A percentile compares a stretch with the other conserved stretches of the same genome.
phyloP scores from a whole-genome alignment of 257 asterid species.

The Catharanthus roseus region DNA sequence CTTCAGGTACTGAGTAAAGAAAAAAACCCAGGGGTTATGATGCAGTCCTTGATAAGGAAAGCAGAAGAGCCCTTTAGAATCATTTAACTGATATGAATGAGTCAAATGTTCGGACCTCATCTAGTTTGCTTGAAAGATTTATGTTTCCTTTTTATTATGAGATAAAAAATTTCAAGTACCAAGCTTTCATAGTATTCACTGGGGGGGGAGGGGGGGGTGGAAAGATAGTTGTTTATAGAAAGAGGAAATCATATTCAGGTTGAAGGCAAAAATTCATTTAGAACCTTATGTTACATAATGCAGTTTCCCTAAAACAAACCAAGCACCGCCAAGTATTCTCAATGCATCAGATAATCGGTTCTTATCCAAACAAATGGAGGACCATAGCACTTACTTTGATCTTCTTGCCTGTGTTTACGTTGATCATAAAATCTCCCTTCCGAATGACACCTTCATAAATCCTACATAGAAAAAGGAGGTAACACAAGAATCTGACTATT shows the following conservation, averaged over 20 bases:
- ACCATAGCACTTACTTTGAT: slow-evolving; percentile 54
- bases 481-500: slow-evolving; percentile 4
- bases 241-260: background rate
- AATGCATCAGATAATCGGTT: background rate
- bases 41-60: background rate
- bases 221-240: background rate
- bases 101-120: background rate
- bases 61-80: background rate
- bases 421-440: slow-evolving; percentile 86
- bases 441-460: slow-evolving; percentile 90
- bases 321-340: background rate
- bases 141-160: background rate
- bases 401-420: slow-evolving; percentile 89
- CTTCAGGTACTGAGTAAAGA: too few species aligned
- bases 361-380: background rate
- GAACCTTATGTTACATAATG: background rate
- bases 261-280: background rate
- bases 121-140: background rate
- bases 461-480: slow-evolving; percentile 35
- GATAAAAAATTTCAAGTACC: background rate
- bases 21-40: background rate
- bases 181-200: too few species aligned
- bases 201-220: too few species aligned
- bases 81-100: background rate
- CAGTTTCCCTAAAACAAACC: background rate